A percentile compares a stretch with the other conserved stretches of the same genome.
Evolutionary conservation across 2,329 filamentous ascomycete genomes (phyloP).

Genomic region (Xylariaceae sp.): DNA sequence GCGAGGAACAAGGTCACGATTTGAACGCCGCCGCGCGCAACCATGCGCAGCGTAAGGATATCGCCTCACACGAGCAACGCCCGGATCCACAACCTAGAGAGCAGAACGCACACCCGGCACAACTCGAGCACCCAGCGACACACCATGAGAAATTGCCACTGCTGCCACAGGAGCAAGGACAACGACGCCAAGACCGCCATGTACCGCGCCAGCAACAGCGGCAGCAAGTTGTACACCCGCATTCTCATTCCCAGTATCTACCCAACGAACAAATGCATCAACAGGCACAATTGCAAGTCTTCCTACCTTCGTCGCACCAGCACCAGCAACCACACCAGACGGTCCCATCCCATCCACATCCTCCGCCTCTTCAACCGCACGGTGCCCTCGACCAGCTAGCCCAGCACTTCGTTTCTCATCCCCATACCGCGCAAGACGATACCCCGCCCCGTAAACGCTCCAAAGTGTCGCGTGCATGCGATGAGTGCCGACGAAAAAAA

Average conservation of each 20-base stretch:
- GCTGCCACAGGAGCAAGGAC: neutral
- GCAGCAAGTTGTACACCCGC: constrained; percentile 11
- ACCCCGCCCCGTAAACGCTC: constrained; percentile 71
- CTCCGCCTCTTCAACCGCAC: constrained; percentile 20
- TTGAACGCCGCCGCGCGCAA: constrained; percentile 41
- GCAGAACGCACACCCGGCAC: neutral
- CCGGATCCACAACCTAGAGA: too few species aligned
- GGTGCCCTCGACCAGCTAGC: constrained; percentile 21
- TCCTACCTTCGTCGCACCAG: constrained; percentile 21
- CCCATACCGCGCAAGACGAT: constrained; percentile 44
- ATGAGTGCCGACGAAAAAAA: constrained; percentile 86
- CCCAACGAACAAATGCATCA: constrained; percentile 13
- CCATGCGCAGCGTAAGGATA: constrained; percentile 37
- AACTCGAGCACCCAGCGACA: constrained; percentile 5
- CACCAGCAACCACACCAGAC: constrained; percentile 23
- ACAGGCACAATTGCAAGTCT: constrained; percentile 4
- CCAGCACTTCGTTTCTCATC: constrained; percentile 39
- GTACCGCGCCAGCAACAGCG: constrained; percentile 14
- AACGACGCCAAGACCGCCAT: neutral
- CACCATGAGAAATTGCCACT: neutral
- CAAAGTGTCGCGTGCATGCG: constrained; percentile 84
- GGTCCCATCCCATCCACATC: constrained; percentile 34
- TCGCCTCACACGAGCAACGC: constrained; percentile 17
- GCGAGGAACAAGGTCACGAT: constrained; percentile 19
- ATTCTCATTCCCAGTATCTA: constrained; percentile 11